Evolutionary conservation across 345 rosid species (phyloP).

Genomic region (Dipteronia sinensis): DNA sequence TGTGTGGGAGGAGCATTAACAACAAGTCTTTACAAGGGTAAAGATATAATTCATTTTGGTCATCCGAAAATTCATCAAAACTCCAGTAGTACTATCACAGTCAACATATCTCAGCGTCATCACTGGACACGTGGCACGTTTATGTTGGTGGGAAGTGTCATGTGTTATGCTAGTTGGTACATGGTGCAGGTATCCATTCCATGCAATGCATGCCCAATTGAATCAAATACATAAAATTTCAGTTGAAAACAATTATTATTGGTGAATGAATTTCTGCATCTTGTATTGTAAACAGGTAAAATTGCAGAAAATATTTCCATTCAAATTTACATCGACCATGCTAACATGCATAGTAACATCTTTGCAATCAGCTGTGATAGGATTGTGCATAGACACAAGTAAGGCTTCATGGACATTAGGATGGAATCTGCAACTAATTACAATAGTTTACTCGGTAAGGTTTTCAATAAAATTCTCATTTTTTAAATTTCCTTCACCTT

Average conservation of each 20-base stretch:
- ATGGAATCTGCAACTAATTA: conserved; percentile 44
- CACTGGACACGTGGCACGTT: conserved; percentile 41
- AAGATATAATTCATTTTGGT: conserved; percentile 21
- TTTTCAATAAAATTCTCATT: not conserved
- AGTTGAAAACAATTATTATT: not conserved
- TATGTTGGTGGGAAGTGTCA: conserved; percentile 34
- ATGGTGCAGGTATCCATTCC: conserved; percentile 37
- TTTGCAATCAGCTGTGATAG: conserved; percentile 33
- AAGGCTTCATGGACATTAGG: conserved; percentile 36
- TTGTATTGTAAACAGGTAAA: conserved; percentile 27
- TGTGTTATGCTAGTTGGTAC: conserved; percentile 45
- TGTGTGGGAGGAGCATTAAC: conserved; percentile 45
- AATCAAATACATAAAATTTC: too few species aligned
- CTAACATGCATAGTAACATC: conserved; percentile 43
- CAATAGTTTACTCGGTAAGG: conserved; percentile 48
- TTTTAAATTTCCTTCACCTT: too few species aligned
- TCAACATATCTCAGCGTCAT: not conserved
- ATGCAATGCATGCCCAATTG: not conserved
- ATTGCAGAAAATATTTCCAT: conserved; percentile 37
- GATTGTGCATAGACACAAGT: conserved; percentile 35
- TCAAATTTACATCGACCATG: conserved; percentile 48
- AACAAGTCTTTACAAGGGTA: conserved; percentile 39
- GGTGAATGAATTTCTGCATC: too few species aligned
- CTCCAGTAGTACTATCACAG: not conserved
- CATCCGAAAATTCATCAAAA: not conserved